Evolutionary conservation across 2,329 filamentous ascomycete genomes (phyloP).

Genomic region (Moelleriella libera): DNA sequence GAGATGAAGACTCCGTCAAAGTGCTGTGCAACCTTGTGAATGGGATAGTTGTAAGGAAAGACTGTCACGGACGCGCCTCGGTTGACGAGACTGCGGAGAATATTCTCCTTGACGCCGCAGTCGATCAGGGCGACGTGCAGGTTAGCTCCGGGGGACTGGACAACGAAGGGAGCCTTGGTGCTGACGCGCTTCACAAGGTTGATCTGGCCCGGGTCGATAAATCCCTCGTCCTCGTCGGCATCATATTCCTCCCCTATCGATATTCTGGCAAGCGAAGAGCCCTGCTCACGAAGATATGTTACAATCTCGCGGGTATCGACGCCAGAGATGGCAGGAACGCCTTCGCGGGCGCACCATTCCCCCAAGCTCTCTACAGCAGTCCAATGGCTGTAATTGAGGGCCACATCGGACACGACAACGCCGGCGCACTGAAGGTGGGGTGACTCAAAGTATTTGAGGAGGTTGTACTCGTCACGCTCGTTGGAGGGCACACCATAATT

Average conservation of each 20-base stretch:
- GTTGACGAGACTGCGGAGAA: slow-evolving; percentile 82
- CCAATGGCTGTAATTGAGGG: slow-evolving; percentile 94
- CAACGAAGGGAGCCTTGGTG: slow-evolving; percentile 96
- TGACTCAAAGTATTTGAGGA: slow-evolving; percentile 96
- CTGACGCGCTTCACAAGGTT: slow-evolving; percentile 93
- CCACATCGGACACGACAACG: slow-evolving; percentile 90
- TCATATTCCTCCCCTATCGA: slow-evolving; percentile 96
- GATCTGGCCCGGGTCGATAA: slow-evolving; percentile 87
- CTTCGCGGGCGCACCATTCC: slow-evolving; percentile 92
- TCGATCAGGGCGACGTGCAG: slow-evolving; percentile 91
- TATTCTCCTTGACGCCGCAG: slow-evolving; percentile 99
- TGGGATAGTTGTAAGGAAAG: slow-evolving; percentile 93
- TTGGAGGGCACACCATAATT: slow-evolving; percentile 95
- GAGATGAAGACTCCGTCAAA: slow-evolving; percentile 99
- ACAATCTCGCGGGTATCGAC: slow-evolving; percentile 96
- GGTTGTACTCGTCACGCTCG: slow-evolving; percentile 71
- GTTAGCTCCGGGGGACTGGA: slow-evolving; percentile 68
- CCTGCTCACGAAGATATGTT: slow-evolving; percentile 88
- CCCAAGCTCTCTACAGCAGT: slow-evolving; percentile 89
- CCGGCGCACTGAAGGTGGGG: slow-evolving; percentile 94
- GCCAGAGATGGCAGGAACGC: slow-evolving; percentile 88
- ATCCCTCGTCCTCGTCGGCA: slow-evolving; percentile 93
- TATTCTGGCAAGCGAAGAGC: slow-evolving; percentile 89
- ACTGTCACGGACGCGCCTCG: slow-evolving; percentile 86
- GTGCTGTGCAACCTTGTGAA: slow-evolving; percentile 95